phyloP scores from a whole-genome alignment of 768 basidiomycete species.

The Naganishia onofrii region DNA sequence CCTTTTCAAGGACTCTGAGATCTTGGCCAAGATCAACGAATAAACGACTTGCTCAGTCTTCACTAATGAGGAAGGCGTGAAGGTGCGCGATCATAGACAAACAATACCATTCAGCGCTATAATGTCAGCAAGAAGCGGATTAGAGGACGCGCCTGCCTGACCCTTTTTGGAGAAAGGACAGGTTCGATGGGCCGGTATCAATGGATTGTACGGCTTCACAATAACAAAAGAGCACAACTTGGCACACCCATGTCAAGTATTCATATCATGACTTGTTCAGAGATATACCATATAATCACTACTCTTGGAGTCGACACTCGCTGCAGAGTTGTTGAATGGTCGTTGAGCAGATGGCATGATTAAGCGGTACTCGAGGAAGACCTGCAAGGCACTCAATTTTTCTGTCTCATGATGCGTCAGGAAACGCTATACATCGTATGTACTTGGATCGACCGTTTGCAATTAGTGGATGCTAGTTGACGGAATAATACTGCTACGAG shows the following conservation, averaged over 20 bases:
- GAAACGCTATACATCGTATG: too few species aligned
- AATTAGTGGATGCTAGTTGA: too few species aligned
- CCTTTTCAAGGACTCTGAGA: constrained; percentile 90
- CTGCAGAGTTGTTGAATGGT: too few species aligned
- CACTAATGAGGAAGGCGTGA: neutral
- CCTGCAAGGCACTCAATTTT: too few species aligned
- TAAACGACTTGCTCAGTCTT: constrained; percentile 51
- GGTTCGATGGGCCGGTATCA: neutral
- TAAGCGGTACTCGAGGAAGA: too few species aligned
- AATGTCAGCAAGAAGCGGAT: too few species aligned
- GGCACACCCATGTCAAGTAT: constrained; percentile 5
- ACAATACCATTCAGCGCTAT: too few species aligned
- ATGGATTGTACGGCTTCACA: neutral
- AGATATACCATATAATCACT: constrained; percentile 8
- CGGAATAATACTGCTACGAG: too few species aligned
- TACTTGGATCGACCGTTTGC: too few species aligned
- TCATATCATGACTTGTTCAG: neutral
- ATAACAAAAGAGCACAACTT: constrained; percentile 1
- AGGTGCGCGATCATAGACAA: neutral
- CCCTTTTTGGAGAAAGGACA: neutral
- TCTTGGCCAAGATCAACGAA: constrained; percentile 93
- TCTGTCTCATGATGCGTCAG: too few species aligned
- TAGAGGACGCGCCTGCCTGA: neutral
- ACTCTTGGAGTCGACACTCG: neutral
- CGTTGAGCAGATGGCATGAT: too few species aligned